Base-by-base conservation (phyloP, 1,284 basidiomycete species). In the Mycosarcoma maydis region DNA sequence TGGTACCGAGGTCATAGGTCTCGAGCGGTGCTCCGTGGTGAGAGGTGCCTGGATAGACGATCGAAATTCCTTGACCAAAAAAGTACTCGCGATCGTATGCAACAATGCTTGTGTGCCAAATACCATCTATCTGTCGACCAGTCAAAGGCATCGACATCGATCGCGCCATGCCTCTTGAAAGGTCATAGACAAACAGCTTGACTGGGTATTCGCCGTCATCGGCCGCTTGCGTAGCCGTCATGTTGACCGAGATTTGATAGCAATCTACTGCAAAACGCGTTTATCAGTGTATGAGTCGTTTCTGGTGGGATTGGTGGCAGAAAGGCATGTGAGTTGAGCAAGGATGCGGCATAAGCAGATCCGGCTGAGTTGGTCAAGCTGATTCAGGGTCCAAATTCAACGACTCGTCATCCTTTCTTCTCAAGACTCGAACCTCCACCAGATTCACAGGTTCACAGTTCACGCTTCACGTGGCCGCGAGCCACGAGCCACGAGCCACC, bases 141-240 rank as follows among this genome's bases (percentile, higher is more conserved):
- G 90, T 91, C 45, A 95, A 85, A 76, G 90, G 88, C 37, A 86
- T 82, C 9, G 91, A 92, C 48, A 94, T 84, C 59, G 88, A 86
- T 57, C 86, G 86, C 3, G 92, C 92, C 74, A 94, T 85, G 39
- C 92, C 92, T 23, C 90, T 88, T 78, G 88, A 92, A 53, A 94
- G 88, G 80, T 96, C 93, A 82, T 96, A 96, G 0, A 95, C 88
- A 77, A 93, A 94, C 33, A 96, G 86, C 75, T 90, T 49, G 52
- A 70, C 67, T 1, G 67, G 51, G 23, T 51, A 49, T 13, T 49
- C 38, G n/a, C 23, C 51, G 27, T 64, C 60, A 6, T 57, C 43
- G 24, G 9, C 5, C 3, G 44, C 5, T 10, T 56, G 53, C 6
- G 32, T 16, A 7, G 30, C 24, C 7, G 54, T 13, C 54, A 64